These are phyloP conservation scores for Cryphonectria carpinicola DNA, from an alignment of 2,329 filamentous ascomycete genomes.

Conservation along the genomic window DNA sequence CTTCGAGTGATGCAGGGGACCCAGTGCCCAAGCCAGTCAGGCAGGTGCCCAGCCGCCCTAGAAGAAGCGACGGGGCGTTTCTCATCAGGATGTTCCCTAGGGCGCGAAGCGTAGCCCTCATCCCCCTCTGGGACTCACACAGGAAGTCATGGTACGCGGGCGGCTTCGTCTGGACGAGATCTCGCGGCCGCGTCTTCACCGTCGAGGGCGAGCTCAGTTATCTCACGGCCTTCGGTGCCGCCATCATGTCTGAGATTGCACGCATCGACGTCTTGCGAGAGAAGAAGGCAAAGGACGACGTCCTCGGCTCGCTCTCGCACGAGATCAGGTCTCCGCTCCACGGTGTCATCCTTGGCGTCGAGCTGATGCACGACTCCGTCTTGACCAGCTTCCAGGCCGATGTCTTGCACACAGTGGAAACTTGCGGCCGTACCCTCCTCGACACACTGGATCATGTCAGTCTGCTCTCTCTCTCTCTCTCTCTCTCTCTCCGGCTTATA, in stretches of 20 bases:
- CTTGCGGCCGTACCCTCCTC: constrained; percentile 52
- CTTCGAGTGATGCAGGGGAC: background rate
- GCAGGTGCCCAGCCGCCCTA: background rate
- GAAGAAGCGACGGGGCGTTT: constrained; percentile 4
- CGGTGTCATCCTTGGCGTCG: constrained; percentile 57
- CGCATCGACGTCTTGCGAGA: constrained; percentile 47
- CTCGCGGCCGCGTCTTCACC: constrained; percentile 25
- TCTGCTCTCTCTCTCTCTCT: background rate
- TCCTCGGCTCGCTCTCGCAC: constrained; percentile 61
- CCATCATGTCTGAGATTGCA: constrained; percentile 59
- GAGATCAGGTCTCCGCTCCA: constrained; percentile 61
- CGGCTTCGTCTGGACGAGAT: constrained; percentile 21
- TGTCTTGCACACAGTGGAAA: constrained; percentile 51
- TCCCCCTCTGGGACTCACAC: constrained; percentile 52
- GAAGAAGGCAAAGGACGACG: constrained; percentile 43
- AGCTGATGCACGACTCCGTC: constrained; percentile 46
- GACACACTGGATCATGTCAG: constrained; percentile 51
- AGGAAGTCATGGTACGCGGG: constrained; percentile 30
- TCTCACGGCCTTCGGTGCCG: constrained; percentile 52
- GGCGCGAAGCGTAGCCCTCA: constrained; percentile 50
- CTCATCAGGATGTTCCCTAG: constrained; percentile 40
- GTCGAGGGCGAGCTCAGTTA: constrained; percentile 48
- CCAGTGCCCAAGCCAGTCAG: background rate
- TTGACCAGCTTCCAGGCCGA: constrained; percentile 47
- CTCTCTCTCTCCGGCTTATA: too few relatives aligned